phyloP scores from a whole-genome alignment of 306 rosid species.

The Malus orientalis region DNA sequence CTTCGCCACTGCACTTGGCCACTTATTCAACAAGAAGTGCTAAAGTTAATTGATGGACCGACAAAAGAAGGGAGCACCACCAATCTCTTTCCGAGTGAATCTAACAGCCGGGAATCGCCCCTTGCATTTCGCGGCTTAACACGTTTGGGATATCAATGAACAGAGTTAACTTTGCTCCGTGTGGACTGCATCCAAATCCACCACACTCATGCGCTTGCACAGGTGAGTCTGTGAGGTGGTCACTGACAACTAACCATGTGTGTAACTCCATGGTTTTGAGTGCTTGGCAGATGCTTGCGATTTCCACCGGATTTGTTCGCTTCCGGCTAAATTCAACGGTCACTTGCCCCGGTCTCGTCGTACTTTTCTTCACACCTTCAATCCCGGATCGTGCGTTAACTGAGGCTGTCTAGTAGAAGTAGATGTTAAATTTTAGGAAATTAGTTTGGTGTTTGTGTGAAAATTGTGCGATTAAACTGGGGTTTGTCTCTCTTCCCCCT shows the following conservation, averaged over 20 bases:
- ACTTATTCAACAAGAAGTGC: neutral
- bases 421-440: neutral
- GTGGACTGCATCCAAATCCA: slow-evolving; percentile 18
- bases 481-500: neutral
- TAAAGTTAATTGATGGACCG: slow-evolving; percentile 38
- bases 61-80: neutral
- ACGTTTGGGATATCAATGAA: slow-evolving; percentile 23
- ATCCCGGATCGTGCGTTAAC: neutral
- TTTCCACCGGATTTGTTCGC: neutral
- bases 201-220: slow-evolving; percentile 35
- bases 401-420: neutral
- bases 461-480: neutral
- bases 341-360: neutral
- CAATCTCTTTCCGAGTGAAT: neutral
- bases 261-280: slow-evolving; percentile 24
- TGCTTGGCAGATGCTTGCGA: slow-evolving; percentile 22
- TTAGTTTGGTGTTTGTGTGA: neutral
- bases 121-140: slow-evolving; percentile 25
- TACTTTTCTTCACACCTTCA: neutral
- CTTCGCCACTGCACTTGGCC: too few relatives aligned
- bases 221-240: slow-evolving; percentile 10
- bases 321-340: neutral
- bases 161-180: slow-evolving; percentile 26
- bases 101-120: slow-evolving; percentile 12
- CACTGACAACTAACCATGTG: slow-evolving; percentile 14